phyloP scores from a whole-genome alignment of 164 flowering plant genomes.

The Chimonanthus salicifolius region DNA sequence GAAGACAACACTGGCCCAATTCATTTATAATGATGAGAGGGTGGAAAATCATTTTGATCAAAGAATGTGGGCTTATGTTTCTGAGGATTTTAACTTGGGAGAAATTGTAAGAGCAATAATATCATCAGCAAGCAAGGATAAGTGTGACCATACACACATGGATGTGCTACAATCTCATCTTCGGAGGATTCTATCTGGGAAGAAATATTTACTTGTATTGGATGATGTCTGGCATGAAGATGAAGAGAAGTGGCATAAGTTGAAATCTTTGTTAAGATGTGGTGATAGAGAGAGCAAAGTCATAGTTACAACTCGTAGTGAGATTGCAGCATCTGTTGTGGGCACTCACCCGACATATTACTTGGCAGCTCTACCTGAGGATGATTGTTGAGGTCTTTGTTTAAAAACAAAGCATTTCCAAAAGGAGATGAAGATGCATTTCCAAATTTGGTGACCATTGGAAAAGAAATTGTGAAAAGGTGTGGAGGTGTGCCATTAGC shows the following conservation, averaged over 20 bases:
- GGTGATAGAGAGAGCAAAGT: conserved; percentile 9
- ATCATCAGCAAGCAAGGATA: neutral
- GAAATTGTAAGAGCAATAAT: conserved; percentile 7
- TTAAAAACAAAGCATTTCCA: conserved; percentile 3
- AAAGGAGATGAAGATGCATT: neutral
- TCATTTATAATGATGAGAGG: conserved; percentile 6
- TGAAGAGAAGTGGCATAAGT: conserved; percentile 1
- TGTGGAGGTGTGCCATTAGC: conserved; percentile 18
- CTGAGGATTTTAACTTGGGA: conserved; percentile 3
- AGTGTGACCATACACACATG: neutral
- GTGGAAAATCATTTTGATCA: neutral
- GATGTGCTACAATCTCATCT: conserved; percentile 7
- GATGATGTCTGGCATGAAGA: conserved; percentile 19
- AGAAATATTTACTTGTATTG: conserved; percentile 11
- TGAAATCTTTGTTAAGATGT: neutral
- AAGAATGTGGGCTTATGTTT: conserved; percentile 10
- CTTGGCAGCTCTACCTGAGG: conserved; percentile 8
- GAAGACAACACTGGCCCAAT: conserved; percentile 8
- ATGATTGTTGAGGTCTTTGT: conserved; percentile 14
- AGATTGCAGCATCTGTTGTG: conserved; percentile 8
- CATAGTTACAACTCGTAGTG: conserved; percentile 15
- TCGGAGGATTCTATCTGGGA: neutral
- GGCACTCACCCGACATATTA: conserved; percentile 1
- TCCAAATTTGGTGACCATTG: conserved; percentile 7
- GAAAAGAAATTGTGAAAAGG: conserved; percentile 10